Evolutionary conservation across 495 filamentous ascomycete species (phyloP).

Genomic region (Penicillium subrubescens): DNA sequence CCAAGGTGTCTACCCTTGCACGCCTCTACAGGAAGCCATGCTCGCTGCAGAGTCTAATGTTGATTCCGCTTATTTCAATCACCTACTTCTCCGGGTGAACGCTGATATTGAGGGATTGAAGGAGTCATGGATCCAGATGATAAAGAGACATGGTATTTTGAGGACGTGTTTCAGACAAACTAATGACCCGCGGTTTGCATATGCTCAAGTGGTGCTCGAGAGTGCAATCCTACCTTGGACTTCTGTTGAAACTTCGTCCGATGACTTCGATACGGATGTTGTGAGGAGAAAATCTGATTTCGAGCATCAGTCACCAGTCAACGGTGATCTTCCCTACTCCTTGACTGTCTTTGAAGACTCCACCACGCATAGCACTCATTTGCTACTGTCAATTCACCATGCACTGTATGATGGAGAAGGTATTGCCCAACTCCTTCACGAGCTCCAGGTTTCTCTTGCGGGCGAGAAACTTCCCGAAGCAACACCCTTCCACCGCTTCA

Average conservation of each 20-base stretch:
- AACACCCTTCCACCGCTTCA: slow-evolving; percentile 38
- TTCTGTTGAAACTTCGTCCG: slow-evolving; percentile 12
- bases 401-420: slow-evolving; percentile 80
- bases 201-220: slow-evolving; percentile 60
- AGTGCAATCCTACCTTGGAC: slow-evolving; percentile 27
- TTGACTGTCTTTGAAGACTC: slow-evolving; percentile 25
- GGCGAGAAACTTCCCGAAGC: slow-evolving; percentile 42
- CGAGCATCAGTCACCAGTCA: slow-evolving; percentile 23
- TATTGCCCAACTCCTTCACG: slow-evolving; percentile 62
- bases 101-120: slow-evolving; percentile 43
- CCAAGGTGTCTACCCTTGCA: slow-evolving; percentile 69
- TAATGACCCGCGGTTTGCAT: slow-evolving; percentile 48
- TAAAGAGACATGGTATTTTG: slow-evolving; percentile 62
- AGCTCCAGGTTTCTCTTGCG: slow-evolving; percentile 57
- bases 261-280: slow-evolving; percentile 22
- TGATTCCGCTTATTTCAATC: slow-evolving; percentile 55
- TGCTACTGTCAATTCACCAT: slow-evolving; percentile 73
- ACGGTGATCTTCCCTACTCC: slow-evolving; percentile 32
- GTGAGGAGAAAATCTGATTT: slow-evolving; percentile 25
- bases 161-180: slow-evolving; percentile 64
- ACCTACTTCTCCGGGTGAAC: slow-evolving; percentile 50
- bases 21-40: slow-evolving; percentile 82
- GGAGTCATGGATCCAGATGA: slow-evolving; percentile 51
- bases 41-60: slow-evolving; percentile 53
- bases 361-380: slow-evolving; percentile 15